Percentiles rank a stretch among this genome's conserved stretches.
Conservation (phyloP, 257 asterid species). For the Eustoma russellianum region DNA sequence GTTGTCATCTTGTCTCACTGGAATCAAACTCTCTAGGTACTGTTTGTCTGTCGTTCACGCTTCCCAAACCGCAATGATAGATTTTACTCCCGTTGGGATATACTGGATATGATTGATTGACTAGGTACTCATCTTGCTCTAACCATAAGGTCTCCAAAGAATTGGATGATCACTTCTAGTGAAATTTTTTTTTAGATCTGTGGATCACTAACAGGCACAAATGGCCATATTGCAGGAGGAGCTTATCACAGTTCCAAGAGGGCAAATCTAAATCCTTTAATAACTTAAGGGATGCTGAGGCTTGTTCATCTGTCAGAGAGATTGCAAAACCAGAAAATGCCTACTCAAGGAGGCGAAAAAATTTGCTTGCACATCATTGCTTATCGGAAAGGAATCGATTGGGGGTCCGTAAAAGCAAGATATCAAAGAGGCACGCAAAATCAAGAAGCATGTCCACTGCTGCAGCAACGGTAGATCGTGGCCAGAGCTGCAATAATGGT, state of each 20-base stretch:
- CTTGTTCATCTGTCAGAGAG: conserved; percentile 41
- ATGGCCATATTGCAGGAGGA: conserved; percentile 25
- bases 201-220: background rate
- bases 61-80: too few species aligned
- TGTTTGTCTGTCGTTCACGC: too few species aligned
- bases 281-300: conserved; percentile 51
- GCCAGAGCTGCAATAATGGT: conserved; percentile 34
- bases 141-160: too few species aligned
- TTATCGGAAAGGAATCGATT: conserved; percentile 41
- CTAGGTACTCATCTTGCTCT: too few species aligned
- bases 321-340: conserved; percentile 58
- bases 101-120: too few species aligned
- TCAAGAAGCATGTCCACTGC: conserved; percentile 47
- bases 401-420: conserved; percentile 23
- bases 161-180: too few species aligned
- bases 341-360: conserved; percentile 56
- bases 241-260: conserved; percentile 28
- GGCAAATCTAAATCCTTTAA: conserved; percentile 47
- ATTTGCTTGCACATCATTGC: conserved; percentile 44
- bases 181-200: background rate
- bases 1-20: too few species aligned
- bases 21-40: too few species aligned
- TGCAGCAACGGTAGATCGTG: conserved; percentile 30
- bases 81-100: too few species aligned
- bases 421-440: conserved; percentile 44